Evolutionary conservation across 1,284 basidiomycete genomes (phyloP), one percentile per base, ranked within the genome.

Genomic region (Papiliotrema laurentii): DNA sequence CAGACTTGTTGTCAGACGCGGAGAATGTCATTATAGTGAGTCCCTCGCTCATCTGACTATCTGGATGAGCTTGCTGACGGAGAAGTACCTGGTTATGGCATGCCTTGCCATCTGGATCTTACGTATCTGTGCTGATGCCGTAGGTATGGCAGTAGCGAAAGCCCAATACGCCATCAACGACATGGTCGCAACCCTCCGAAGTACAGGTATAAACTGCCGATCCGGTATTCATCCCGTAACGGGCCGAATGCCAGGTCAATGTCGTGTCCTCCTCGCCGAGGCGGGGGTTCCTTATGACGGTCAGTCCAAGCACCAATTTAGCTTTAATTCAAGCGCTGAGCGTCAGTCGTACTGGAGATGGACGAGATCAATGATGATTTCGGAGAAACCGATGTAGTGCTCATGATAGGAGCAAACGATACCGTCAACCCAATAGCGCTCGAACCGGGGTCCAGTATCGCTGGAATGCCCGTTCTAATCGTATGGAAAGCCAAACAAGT

Each of bases 341-440:
- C 14, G 5, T 6, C 58, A 87, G 87, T 89, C 55, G 87, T 89
- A 25, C 76, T 87, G 47, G 87, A 90, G 74, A 89, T 90, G 88
- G 87, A 90, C 59, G 87, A 90, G 72, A 89, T 90, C 73, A 89
- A 90, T 64, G 87, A 89, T 44, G 88, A 90, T 68, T 90, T 90
- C 71, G 76, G 77, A 47, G 84, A 87, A 28, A 89, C 88, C 0
- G 88, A 90, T 65, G 80, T 90, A 10, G 86, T 85, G 10, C 80
- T 90, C 19, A 87, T 70, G 11, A 69, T 69, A 30, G 87, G 87
- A 39, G 87, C 87, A n/a, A 90, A 90, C 61, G 87, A 90, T 68
- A 90, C 88, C 2, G 87, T 89, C 46, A 90, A 90, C 69, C 87
- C 87, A 10, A 89, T 90, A 55, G 86, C 87, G 21, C 77, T 90